Base-by-base conservation (phyloP, 495 filamentous ascomycete species). In the Aspergillus egyptiacus region DNA sequence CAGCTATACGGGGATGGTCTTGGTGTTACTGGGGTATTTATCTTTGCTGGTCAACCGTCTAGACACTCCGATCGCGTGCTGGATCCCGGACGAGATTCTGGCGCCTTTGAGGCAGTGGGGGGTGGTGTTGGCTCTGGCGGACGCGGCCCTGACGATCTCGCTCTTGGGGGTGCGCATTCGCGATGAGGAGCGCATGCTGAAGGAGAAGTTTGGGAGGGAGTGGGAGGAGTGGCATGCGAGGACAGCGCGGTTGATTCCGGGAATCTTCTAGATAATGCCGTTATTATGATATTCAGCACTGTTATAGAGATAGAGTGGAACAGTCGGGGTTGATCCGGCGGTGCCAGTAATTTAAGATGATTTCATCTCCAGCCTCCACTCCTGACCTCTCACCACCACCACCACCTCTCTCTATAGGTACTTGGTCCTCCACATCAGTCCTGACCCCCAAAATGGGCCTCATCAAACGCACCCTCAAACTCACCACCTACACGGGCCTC, bases 131-230 rank as follows among this genome's bases (percentile, higher is more conserved):
- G 22, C 14, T 3, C 18, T 19, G 11, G 14, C 11, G 34, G 58
- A 6, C 10, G 34, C 18, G 33, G 14, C 23, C 11, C 51, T 24
- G 15, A 37, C 28, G 20, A 45, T 13, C 0, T 37, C 38, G 13
- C 41, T 38, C 39, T 15, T 46, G 27, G 5, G 36, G 3, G 51
- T 59, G 32, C 41, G 54, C 46, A 67, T 54, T 45, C 53, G 38
- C 45, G 61, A 75, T 41, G 73, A 75, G 52, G 72, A 75, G 55
- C 38, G 31, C 5, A 73, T 76, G 72, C 30, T 76, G 51, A 56
- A 19, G 10, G 48, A 47, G 19, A 50, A 54, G 15, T 75, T 76
- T 59, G 72, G 72, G 3, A 31, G 25, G 9, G 50, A 70, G 40
- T 76, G 73, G 73, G 64, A 73, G 53, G 45, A 38, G 11, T 76